Percentiles rank a stretch among this genome's conserved stretches.
These are phyloP conservation scores for Claviceps pazoutovae DNA, from an alignment of 2,329 filamentous ascomycete genomes.

Conservation along the genomic window DNA sequence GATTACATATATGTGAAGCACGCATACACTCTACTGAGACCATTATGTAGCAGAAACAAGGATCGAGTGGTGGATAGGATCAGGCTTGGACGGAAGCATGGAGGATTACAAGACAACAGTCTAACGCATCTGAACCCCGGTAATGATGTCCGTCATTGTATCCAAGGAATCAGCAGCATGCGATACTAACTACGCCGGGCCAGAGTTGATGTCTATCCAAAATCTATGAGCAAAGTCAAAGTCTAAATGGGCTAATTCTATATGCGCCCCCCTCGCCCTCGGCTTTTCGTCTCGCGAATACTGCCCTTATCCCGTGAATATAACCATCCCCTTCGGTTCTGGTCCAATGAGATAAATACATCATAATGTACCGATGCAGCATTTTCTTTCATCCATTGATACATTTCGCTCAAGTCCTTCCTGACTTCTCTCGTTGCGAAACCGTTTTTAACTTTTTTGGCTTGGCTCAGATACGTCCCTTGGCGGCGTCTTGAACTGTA, in stretches of 20 bases:
- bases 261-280: neutral
- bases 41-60: no score
- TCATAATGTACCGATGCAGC: neutral
- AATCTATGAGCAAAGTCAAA: constrained; percentile 2
- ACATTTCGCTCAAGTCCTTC: no score
- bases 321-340: no score
- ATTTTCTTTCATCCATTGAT: neutral
- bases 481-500: constrained; percentile 56
- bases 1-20: no score
- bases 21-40: no score
- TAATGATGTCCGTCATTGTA: neutral
- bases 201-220: constrained; percentile 1
- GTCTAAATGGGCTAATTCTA: neutral
- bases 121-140: neutral
- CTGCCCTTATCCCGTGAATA: neutral
- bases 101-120: no score
- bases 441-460: neutral
- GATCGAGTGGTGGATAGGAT: no score
- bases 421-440: no score
- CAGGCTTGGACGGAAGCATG: no score
- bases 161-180: no score
- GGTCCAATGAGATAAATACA: no score
- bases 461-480: constrained; percentile 22
- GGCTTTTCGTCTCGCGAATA: neutral
- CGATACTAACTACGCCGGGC: no score